Evolutionary conservation across 305 asterid species (phyloP), one percentile per base, ranked within the genome.

Genomic region (Ilex paraguariensis): DNA sequence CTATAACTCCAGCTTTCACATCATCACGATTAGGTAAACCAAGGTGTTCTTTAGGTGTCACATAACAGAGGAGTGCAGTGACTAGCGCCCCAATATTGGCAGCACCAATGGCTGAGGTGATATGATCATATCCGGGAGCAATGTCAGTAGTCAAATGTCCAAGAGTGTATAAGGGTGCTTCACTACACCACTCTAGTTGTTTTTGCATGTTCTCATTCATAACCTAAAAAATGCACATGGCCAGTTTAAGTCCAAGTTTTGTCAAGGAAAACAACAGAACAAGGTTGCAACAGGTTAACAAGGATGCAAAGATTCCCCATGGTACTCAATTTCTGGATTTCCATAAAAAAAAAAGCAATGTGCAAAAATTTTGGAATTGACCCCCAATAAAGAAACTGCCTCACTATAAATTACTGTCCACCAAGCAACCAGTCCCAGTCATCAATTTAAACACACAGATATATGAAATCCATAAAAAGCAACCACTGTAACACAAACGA

Each of bases 21-120:
- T 91, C 98, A 30, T 88, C 96, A n/a, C 94, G 75, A 45, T 87
- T 86, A 31, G 96, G 98, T 70, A 88, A 67, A 30, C 98, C 96
- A 30, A 91, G 95, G 68, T 91, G 96, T 64, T 91, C 98, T 65
- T 91, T 91, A 44, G 98, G 98, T 44, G 98, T 91, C 67, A 88
- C 96, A 42, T 91, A 91, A 63, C 98, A 91, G 49, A 88, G 87
- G 42, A 91, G 91, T 13, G 98, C 98, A 1, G 96, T 91, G 54
- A 96, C 98, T 0, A 91, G 98, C 33, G 96, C 96, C 8, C 98
- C 98, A 12, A 91, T 91, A 69, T 88, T 91, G 59, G 98, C 98
- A 6, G 95, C 98, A 21, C 96, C 98, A 3, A 91, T 91, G 57
- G 96, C 95, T 4, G 98, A 91, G 69, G 98, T 91, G 50, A 91